Conservation (phyloP, 148 eudicot genomes). For the Fagopyrum esculentum region DNA sequence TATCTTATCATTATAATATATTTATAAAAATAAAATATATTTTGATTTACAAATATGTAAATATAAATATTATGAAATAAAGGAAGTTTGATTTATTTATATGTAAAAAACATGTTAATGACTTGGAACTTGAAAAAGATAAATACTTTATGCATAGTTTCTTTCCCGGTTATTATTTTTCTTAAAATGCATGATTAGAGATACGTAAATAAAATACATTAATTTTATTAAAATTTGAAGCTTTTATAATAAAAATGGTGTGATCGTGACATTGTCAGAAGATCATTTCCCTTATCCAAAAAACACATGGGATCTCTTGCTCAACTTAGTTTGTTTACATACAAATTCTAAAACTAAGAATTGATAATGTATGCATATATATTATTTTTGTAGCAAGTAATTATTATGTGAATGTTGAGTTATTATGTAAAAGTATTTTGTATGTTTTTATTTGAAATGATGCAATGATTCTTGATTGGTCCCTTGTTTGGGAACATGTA, state of each 20-base stretch:
- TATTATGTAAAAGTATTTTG: neutral
- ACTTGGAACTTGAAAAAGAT: neutral
- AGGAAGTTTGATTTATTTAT: too few relatives aligned
- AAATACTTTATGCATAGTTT: neutral
- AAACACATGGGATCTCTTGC: neutral
- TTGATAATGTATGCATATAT: neutral
- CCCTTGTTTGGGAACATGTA: conserved; percentile 4
- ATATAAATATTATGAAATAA: too few relatives aligned
- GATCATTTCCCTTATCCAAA: conserved; percentile 1
- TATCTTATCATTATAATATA: too few relatives aligned
- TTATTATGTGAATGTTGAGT: neutral
- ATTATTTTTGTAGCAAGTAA: neutral
- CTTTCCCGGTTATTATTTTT: neutral
- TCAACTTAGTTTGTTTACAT: neutral
- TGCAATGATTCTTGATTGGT: neutral
- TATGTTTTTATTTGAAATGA: neutral
- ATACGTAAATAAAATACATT: neutral
- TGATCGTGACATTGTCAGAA: neutral
- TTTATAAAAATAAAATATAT: too few relatives aligned
- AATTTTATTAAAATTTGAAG: neutral
- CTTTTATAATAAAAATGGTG: neutral
- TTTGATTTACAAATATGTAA: too few relatives aligned
- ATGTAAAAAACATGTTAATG: neutral
- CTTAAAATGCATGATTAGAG: too few relatives aligned
- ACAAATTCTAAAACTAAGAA: neutral